Evolutionary conservation across 257 asterid species (phyloP), one percentile per base, ranked within the genome.

Genomic region (Henckelia pumila): DNA sequence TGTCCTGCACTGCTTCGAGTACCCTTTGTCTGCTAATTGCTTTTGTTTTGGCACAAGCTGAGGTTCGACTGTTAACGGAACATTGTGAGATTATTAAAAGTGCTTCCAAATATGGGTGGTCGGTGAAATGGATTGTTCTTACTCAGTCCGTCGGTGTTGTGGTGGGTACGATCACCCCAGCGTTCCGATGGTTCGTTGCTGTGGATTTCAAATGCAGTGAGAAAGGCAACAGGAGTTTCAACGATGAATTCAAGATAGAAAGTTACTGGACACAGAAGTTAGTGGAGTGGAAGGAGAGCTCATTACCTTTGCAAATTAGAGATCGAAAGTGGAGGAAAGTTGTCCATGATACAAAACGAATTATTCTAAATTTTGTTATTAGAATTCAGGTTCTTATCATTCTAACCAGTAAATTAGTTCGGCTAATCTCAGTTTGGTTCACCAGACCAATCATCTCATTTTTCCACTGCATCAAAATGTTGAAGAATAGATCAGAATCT

Each of bases 121-220:
- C 85, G 5, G 30, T 33, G 2, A 29, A 28, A 13, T 73, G 67
- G 69, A 77, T 80, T 58, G n/a, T 80, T 2, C 1, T 55, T 0
- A 28, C 14, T 56, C 82, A 77, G 62, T n/a, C 53, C 5, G 9
- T 61, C n/a, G 80, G 78, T 3, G 78, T 74, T 7, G 63, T 2
- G 1, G 24, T 80, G n/a, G 78, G 82, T 47, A 59, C 67, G 3
- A 55, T 77, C 63, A 71, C 77, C 25, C 75, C 84, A 29, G 10
- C 57, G 1, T 40, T 67, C 19, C 61, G 82, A 67, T 78, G 74
- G 71, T 66, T 70, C 24, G 22, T 52, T 22, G 71, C 77, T 20
- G 69, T 44, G 2, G 13, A 3, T n/a, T 57, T 62, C 61, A 66
- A 56, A 50, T 21, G 23, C 33, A 35, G 8, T 3, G 23, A 23